Percentiles rank a stretch among this genome's conserved stretches.
Conservation (phyloP, 192 early-diverging fungal genomes). For the Mortierella alpina region DNA sequence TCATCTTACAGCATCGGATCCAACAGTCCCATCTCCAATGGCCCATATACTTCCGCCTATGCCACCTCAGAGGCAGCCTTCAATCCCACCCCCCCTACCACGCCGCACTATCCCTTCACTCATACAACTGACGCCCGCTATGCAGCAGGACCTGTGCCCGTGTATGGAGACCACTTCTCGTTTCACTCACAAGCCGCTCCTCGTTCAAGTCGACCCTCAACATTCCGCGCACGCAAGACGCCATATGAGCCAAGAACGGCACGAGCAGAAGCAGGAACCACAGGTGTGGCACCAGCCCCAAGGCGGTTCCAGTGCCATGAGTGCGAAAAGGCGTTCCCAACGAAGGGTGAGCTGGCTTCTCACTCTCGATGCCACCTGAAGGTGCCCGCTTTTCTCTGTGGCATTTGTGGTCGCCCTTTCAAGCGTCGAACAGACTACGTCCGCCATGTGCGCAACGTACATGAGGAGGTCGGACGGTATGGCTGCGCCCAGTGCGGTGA, state of each 20-base stretch:
- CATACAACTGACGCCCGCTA: constrained; percentile 33
- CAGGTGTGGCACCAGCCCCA: constrained; percentile 18
- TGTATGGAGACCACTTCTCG: constrained; percentile 45
- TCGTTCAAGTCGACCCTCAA: constrained; percentile 23
- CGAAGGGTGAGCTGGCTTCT: constrained; percentile 48
- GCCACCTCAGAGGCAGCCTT: constrained; percentile 24
- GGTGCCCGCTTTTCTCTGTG: constrained; percentile 48
- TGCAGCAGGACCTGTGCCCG: constrained; percentile 20
- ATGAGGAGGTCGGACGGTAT: constrained; percentile 53
- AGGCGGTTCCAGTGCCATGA: constrained; percentile 47
- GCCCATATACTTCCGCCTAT: constrained; percentile 35
- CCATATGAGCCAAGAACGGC: constrained; percentile 27
- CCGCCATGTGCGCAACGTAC: constrained; percentile 50
- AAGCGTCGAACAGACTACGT: constrained; percentile 52
- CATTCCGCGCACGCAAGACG: constrained; percentile 37
- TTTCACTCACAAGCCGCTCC: constrained; percentile 15
- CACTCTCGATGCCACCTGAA: constrained; percentile 52
- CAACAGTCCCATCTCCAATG: constrained; percentile 38
- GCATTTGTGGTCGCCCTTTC: constrained; percentile 49
- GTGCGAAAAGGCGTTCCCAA: constrained; percentile 52
- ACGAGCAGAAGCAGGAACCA: neutral
- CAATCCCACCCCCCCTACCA: constrained; percentile 44
- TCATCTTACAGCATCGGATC: constrained; percentile 53
- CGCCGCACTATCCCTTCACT: constrained; percentile 44
- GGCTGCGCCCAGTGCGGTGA: constrained; percentile 39